A percentile compares a stretch with the other conserved stretches of the same genome.
phyloP scores from a whole-genome alignment of 2,329 filamentous ascomycete species.

The Colletotrichum sp. region DNA sequence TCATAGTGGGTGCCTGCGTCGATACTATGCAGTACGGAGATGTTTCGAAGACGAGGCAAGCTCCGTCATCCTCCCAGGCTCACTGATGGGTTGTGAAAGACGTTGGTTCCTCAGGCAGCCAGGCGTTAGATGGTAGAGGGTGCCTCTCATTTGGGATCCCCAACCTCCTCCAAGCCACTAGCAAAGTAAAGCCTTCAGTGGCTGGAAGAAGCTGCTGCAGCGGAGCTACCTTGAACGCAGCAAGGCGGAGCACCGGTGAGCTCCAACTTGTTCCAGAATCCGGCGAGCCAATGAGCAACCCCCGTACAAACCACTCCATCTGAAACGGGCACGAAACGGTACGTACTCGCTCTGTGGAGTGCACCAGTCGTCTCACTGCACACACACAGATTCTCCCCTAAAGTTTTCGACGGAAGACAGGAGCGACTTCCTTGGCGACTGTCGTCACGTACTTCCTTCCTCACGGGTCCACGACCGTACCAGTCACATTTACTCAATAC shows the following conservation, averaged over 20 bases:
- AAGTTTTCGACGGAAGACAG: neutral
- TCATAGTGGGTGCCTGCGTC: neutral
- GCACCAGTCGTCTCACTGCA: neutral
- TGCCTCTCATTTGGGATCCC: neutral
- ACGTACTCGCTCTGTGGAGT: neutral
- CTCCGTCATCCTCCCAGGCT: neutral
- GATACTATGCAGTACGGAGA: neutral
- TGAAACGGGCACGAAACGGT: constrained; percentile 18
- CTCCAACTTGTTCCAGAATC: constrained; percentile 12
- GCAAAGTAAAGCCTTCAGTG: neutral
- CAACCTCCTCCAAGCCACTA: neutral
- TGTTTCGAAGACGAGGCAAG: neutral
- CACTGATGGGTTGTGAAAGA: neutral
- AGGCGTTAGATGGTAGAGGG: neutral
- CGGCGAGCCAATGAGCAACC: constrained; percentile 4
- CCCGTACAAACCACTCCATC: constrained; percentile 1
- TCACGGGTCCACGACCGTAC: neutral
- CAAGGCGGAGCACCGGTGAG: constrained; percentile 5
- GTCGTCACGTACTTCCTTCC: neutral
- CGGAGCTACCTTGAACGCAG: neutral
- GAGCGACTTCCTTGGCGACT: neutral
- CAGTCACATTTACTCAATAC: neutral
- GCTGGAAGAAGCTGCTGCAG: neutral
- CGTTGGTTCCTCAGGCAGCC: neutral
- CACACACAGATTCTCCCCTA: neutral